These are phyloP conservation scores for Fallopia convolvulus DNA, from an alignment of 148 eudicot genomes.

Conservation along the genomic window DNA sequence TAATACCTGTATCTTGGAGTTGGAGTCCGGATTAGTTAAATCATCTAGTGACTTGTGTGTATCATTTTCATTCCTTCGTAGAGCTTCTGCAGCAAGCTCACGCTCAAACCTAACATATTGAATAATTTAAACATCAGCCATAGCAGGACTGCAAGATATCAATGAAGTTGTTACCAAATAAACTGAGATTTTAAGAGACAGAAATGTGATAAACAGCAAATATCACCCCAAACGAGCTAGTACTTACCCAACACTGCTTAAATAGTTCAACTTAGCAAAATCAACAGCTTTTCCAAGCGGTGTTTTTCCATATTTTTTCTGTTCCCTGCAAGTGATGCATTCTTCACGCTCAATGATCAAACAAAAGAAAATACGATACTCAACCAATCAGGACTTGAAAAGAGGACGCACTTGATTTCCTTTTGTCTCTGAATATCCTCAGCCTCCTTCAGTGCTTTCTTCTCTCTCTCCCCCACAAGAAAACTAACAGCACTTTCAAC, in stretches of 20 bases:
- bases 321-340: slow-evolving; percentile 53
- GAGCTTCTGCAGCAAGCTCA: slow-evolving; percentile 87
- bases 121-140: slow-evolving; percentile 3
- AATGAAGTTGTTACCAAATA: background rate
- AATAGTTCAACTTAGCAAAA: slow-evolving; percentile 45
- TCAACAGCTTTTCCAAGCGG: slow-evolving; percentile 74
- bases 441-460: slow-evolving; percentile 37
- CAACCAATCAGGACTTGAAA: background rate
- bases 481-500: slow-evolving; percentile 66
- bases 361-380: slow-evolving; percentile 9
- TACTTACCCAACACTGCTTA: slow-evolving; percentile 63
- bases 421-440: slow-evolving; percentile 53
- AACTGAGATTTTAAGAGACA: background rate
- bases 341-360: background rate
- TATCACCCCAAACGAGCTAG: background rate
- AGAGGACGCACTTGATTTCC: slow-evolving; percentile 52
- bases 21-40: slow-evolving; percentile 71
- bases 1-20: slow-evolving; percentile 60
- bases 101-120: slow-evolving; percentile 52
- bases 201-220: background rate
- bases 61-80: slow-evolving; percentile 88
- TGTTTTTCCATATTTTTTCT: slow-evolving; percentile 67
- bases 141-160: background rate
- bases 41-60: slow-evolving; percentile 70
- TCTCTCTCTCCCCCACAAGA: slow-evolving; percentile 64